Evolutionary conservation across 139 green algal species (phyloP).

Genomic region (Chlamydomonas eustigma): DNA sequence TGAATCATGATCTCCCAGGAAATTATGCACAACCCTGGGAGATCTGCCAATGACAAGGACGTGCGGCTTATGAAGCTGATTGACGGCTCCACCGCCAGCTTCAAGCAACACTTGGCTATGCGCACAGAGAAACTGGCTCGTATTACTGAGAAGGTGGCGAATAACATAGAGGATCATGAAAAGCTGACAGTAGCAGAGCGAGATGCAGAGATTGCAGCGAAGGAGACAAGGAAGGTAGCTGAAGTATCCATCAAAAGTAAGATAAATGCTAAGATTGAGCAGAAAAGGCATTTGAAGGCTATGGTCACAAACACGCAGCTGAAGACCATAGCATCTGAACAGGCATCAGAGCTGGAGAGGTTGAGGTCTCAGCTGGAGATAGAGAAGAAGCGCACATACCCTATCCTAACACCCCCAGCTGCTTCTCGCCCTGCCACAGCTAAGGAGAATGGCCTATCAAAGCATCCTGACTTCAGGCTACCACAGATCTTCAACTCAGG

Average conservation of each 20-base stretch:
- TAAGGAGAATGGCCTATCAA: neutral
- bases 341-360: neutral
- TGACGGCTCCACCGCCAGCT: constrained; percentile 7
- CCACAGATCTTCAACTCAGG: neutral
- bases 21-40: neutral
- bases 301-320: constrained; percentile 36
- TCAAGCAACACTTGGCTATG: constrained; percentile 12
- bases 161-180: constrained; percentile 8
- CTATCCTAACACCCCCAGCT: neutral
- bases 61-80: constrained; percentile 2
- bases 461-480: neutral
- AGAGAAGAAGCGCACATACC: neutral
- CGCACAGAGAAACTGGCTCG: neutral
- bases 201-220: constrained; percentile 12
- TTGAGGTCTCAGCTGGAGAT: neutral
- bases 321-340: neutral
- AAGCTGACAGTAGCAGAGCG: constrained; percentile 20
- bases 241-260: constrained; percentile 11
- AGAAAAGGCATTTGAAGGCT: constrained; percentile 21
- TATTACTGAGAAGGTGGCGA: neutral
- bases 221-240: constrained; percentile 15
- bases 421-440: neutral
- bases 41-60: constrained; percentile 11
- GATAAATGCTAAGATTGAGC: neutral
- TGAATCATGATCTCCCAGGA: neutral